Evolutionary conservation across 805 yeast genomes (phyloP).

Genomic region (Yamadazyma insecticola): DNA sequence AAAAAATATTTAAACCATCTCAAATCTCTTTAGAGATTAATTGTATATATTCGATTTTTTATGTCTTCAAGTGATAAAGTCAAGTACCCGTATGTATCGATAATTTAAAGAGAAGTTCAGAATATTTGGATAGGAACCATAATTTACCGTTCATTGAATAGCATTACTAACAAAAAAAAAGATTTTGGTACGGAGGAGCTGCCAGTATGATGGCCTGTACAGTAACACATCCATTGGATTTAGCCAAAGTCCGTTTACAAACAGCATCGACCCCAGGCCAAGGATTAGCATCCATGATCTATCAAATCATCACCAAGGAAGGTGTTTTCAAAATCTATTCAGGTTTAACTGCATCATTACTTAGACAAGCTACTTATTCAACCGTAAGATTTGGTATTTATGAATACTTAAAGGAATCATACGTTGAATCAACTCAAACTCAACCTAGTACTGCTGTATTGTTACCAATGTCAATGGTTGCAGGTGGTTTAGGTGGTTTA

Average conservation of each 20-base stretch:
- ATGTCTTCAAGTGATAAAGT: slow-evolving; percentile 1
- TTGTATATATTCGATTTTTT: too few relatives aligned
- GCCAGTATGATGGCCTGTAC: slow-evolving; percentile 65
- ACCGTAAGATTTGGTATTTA: slow-evolving; percentile 85
- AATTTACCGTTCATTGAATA: not conserved
- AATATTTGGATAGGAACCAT: not conserved
- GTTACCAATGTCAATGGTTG: slow-evolving; percentile 76
- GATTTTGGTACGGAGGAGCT: slow-evolving; percentile 66
- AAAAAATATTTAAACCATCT: too few relatives aligned
- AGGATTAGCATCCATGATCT: slow-evolving; percentile 57
- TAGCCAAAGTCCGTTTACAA: slow-evolving; percentile 83
- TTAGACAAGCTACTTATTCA: slow-evolving; percentile 86
- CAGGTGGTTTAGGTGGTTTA: slow-evolving; percentile 80
- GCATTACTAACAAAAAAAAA: slow-evolving; percentile 10
- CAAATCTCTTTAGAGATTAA: too few relatives aligned
- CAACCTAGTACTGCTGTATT: slow-evolving; percentile 56
- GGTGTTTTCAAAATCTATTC: slow-evolving; percentile 70
- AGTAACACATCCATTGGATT: slow-evolving; percentile 77
- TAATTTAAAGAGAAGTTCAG: not conserved
- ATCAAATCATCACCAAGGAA: slow-evolving; percentile 54
- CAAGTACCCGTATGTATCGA: slow-evolving; percentile 7
- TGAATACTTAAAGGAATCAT: slow-evolving; percentile 61
- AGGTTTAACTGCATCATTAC: slow-evolving; percentile 75
- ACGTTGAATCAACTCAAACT: slow-evolving; percentile 34
- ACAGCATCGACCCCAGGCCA: slow-evolving; percentile 69